Percentiles rank a stretch among this genome's conserved stretches.
phyloP scores from a whole-genome alignment of 768 basidiomycete genomes.

The Asterophora parasitica region DNA sequence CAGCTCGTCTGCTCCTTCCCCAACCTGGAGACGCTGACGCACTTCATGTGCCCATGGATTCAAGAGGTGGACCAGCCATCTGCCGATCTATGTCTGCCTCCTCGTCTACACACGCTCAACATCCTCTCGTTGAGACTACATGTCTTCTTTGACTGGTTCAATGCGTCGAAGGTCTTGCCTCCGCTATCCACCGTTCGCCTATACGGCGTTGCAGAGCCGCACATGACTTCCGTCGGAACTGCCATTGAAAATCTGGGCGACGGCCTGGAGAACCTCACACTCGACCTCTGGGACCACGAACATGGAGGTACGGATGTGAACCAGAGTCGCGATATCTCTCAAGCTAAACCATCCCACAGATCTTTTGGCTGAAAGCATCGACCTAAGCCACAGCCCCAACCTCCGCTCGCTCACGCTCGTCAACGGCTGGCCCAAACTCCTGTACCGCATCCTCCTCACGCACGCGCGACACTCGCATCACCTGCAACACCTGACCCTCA shows the following conservation, averaged over 20 bases:
- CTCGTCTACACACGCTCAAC: conserved; percentile 11
- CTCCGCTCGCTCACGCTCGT: conserved; percentile 15
- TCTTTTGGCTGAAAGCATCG: conserved; percentile 4
- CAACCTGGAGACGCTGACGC: conserved; percentile 8
- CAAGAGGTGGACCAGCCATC: neutral
- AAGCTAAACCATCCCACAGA: neutral
- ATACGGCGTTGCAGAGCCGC: conserved; percentile 7
- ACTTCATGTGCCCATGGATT: conserved; percentile 9
- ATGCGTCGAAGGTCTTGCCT: conserved; percentile 3
- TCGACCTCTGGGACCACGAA: conserved; percentile 12
- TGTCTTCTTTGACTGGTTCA: conserved; percentile 15
- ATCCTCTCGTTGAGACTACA: conserved; percentile 2
- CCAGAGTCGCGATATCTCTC: too few relatives aligned
- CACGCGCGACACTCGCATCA: conserved; percentile 2
- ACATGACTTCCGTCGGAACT: conserved; percentile 7
- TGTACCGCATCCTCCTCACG: conserved; percentile 7
- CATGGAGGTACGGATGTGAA: conserved; percentile 6
- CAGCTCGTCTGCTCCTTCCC: conserved; percentile 11
- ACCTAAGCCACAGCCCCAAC: conserved; percentile 9
- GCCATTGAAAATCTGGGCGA: conserved; percentile 7
- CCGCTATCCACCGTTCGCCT: conserved; percentile 9
- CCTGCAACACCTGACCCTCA: conserved; percentile 6
- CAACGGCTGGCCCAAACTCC: conserved; percentile 15
- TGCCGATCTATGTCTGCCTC: conserved; percentile 1
- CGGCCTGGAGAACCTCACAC: conserved; percentile 11